These are phyloP conservation scores for Darksidea phi DNA, from an alignment of 495 filamentous ascomycete genomes.

Conservation along the genomic window DNA sequence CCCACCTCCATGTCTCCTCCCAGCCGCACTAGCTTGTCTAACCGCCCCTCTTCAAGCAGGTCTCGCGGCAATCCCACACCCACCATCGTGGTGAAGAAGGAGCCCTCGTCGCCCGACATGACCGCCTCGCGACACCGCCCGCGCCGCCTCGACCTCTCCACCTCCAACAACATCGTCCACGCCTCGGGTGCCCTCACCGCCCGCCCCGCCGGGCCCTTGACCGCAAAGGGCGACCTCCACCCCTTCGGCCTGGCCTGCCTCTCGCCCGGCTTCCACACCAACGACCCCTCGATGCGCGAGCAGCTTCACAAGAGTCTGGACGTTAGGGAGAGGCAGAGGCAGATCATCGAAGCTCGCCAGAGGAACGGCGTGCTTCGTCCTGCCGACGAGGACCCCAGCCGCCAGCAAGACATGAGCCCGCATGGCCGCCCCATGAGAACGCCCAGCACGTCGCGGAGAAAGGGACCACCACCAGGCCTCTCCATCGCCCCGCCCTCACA, in stretches of 20 bases:
- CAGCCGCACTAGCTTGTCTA: conserved; percentile 25
- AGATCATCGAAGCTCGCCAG: conserved; percentile 91
- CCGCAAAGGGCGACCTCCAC: conserved; percentile 78
- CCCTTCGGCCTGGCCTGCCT: conserved; percentile 92
- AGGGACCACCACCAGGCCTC: conserved; percentile 81
- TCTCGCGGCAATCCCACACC: conserved; percentile 45
- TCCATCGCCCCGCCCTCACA: conserved; percentile 97
- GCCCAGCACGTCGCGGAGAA: conserved; percentile 61
- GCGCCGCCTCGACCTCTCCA: conserved; percentile 77
- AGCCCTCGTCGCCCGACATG: conserved; percentile 79
- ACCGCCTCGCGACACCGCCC: conserved; percentile 76
- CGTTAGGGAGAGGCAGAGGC: conserved; percentile 88
- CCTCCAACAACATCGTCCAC: conserved; percentile 52
- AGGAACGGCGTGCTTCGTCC: conserved; percentile 55
- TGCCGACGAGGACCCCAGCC: conserved; percentile 51
- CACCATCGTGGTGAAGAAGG: conserved; percentile 94
- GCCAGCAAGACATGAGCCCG: conserved; percentile 50
- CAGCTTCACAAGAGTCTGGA: conserved; percentile 91
- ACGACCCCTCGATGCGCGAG: conserved; percentile 94
- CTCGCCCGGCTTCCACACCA: conserved; percentile 91
- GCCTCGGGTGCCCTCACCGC: conserved; percentile 49
- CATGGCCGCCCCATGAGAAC: conserved; percentile 59
- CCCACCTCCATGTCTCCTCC: conserved; percentile 28
- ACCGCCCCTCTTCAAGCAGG: conserved; percentile 33
- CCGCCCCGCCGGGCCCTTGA: conserved; percentile 73